phyloP scores from a whole-genome alignment of 164 flowering plant species.

The Paratinospora sagittata region DNA sequence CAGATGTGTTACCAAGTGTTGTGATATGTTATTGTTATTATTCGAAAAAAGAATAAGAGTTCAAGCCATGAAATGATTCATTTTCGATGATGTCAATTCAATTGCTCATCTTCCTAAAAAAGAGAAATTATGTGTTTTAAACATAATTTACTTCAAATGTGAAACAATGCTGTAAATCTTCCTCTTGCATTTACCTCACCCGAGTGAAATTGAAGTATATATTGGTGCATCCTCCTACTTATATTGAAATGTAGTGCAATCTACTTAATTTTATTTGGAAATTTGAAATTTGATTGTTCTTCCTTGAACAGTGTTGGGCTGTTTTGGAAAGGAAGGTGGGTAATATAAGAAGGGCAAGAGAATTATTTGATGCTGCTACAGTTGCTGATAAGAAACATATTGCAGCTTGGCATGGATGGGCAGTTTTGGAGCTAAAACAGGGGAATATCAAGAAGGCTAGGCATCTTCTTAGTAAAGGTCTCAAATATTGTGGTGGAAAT shows the following conservation, averaged over 20 bases:
- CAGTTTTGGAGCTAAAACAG: conserved; percentile 74
- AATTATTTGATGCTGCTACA: conserved; percentile 91
- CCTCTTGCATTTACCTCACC: too few species aligned
- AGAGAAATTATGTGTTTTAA: too few species aligned
- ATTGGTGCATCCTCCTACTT: too few species aligned
- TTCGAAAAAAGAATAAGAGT: neutral
- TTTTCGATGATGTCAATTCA: too few species aligned
- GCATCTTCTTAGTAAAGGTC: conserved; percentile 74
- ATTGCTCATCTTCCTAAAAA: too few species aligned
- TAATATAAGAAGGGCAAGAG: conserved; percentile 73
- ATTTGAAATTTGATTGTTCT: neutral
- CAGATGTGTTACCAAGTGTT: too few species aligned
- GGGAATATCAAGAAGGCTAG: conserved; percentile 86
- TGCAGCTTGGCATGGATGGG: conserved; percentile 99
- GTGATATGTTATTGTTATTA: too few species aligned
- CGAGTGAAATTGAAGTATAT: too few species aligned
- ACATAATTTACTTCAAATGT: too few species aligned
- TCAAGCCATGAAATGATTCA: neutral
- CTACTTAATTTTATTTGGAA: neutral
- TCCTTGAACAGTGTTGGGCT: conserved; percentile 81
- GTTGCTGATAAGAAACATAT: conserved; percentile 81
- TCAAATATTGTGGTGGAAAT: conserved; percentile 75
- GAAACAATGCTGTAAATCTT: too few species aligned
- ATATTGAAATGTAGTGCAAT: neutral
- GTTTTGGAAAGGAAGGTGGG: conserved; percentile 83